Evolutionary conservation across 805 yeast genomes (phyloP).

Genomic region (Ogataea salicorniae): DNA sequence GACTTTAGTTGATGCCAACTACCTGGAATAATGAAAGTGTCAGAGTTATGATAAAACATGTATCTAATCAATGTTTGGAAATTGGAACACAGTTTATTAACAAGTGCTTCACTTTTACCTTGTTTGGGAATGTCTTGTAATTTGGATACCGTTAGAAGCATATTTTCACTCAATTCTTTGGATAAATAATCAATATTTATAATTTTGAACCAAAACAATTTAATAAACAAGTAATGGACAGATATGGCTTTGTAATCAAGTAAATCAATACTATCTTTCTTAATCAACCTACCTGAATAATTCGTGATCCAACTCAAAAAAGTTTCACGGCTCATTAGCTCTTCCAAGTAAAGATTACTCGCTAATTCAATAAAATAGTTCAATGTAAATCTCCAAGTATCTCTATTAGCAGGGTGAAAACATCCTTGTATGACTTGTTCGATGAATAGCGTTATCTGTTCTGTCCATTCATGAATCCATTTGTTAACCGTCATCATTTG

Average conservation of each 20-base stretch:
- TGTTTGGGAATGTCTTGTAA: slow-evolving; percentile 16
- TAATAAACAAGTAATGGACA: slow-evolving; percentile 44
- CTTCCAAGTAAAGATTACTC: slow-evolving; percentile 64
- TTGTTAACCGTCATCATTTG: slow-evolving; percentile 40
- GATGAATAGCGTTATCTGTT: slow-evolving; percentile 61
- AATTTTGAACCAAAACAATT: slow-evolving; percentile 69
- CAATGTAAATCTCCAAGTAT: slow-evolving; percentile 44
- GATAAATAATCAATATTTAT: slow-evolving; percentile 50
- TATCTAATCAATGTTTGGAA: slow-evolving; percentile 34
- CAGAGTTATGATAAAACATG: slow-evolving; percentile 46
- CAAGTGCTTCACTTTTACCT: slow-evolving; percentile 10
- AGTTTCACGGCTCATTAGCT: slow-evolving; percentile 53
- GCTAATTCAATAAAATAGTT: slow-evolving; percentile 56
- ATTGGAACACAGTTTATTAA: slow-evolving; percentile 17
- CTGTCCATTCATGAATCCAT: slow-evolving; percentile 89
- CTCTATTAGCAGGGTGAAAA: slow-evolving; percentile 23
- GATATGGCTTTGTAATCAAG: slow-evolving; percentile 22
- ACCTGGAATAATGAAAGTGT: slow-evolving; percentile 58
- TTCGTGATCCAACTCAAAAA: slow-evolving; percentile 63
- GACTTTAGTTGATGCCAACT: slow-evolving; percentile 55
- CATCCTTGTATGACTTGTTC: slow-evolving; percentile 45
- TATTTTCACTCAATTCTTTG: slow-evolving; percentile 58
- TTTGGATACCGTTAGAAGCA: slow-evolving; percentile 33
- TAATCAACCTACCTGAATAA: slow-evolving; percentile 34
- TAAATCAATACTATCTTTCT: slow-evolving; percentile 8